Evolutionary conservation across 2,329 filamentous ascomycete genomes (phyloP), one percentile per base, ranked within the genome.

Genomic region (Phaeoacremonium minimum): DNA sequence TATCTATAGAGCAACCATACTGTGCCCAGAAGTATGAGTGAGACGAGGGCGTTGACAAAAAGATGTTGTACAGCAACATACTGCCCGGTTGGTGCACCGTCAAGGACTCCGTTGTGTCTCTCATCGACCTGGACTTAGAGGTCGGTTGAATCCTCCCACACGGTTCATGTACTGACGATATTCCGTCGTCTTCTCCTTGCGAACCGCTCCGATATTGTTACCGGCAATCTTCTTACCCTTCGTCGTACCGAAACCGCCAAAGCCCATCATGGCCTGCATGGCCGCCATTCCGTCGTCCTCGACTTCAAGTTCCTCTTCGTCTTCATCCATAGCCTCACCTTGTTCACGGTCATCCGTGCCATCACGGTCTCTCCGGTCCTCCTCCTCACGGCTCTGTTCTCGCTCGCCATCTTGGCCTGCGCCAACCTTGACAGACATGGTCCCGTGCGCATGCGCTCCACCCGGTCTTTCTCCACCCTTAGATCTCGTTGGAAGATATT

Each of bases 141-240:
- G 85, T 50, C 86, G 66, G 57, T 91, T 93, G 68, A 93, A 93
- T 6, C 86, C 86, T 38, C 86, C 86, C 35, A 80, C 71, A 38
- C 86, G 76, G 55, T 93, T 93, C 80, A 98, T 98, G 63, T 98
- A 98, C 75, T 98, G 93, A 49, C 93, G 76, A 56, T 96, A 97
- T 69, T 94, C 79, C 12, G 83, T 86, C 77, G 88, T 90, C 79
- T 95, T 96, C 66, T 93, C 88, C 71, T 93, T 96, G 48, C 83
- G 72, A 35, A 96, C 80, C 0, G 72, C 87, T 37, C 86, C 90
- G 29, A 83, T 79, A 55, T 89, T 80, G 56, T 98, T 98, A 3
- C 93, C 93, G 0, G 77, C 74, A 2, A 98, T 82, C 56, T 96
- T 94, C 37, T 85, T 88, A 42, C 86, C 80, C 63, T 97, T 94